Conservation (phyloP, 306 rosid species). For the Gastrolobium villosum region DNA sequence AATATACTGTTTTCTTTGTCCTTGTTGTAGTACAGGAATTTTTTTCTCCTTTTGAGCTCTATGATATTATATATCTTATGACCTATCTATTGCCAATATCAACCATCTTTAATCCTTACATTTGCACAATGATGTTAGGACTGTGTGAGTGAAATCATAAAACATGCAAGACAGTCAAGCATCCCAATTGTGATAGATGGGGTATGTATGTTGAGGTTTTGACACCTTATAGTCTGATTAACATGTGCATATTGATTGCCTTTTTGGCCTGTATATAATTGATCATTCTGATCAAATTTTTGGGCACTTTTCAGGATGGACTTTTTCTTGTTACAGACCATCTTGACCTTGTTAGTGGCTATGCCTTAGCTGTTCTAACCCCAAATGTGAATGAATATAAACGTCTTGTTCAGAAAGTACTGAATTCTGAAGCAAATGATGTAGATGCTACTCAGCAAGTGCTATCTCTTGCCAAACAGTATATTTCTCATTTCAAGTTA, state of each 20-base stretch:
- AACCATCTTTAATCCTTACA: slow-evolving; percentile 39
- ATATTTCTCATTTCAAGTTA: slow-evolving; percentile 37
- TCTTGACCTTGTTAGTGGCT: slow-evolving; percentile 82
- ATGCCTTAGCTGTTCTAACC: slow-evolving; percentile 84
- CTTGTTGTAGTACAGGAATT: background rate
- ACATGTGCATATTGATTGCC: slow-evolving; percentile 30
- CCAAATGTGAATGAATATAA: slow-evolving; percentile 91
- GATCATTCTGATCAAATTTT: slow-evolving; percentile 15
- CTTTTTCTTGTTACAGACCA: slow-evolving; percentile 83
- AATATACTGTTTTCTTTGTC: slow-evolving; percentile 4
- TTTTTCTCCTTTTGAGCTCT: slow-evolving; percentile 19
- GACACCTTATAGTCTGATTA: slow-evolving; percentile 30
- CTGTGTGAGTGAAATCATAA: slow-evolving; percentile 80
- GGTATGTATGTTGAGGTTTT: slow-evolving; percentile 61
- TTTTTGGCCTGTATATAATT: slow-evolving; percentile 25
- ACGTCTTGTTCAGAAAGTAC: slow-evolving; percentile 78
- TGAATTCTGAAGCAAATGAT: slow-evolving; percentile 69
- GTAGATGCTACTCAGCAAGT: slow-evolving; percentile 65
- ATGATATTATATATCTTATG: background rate
- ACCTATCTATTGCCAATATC: slow-evolving; percentile 24
- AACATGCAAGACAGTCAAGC: slow-evolving; percentile 74
- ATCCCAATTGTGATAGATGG: slow-evolving; percentile 88
- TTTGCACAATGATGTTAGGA: slow-evolving; percentile 63
- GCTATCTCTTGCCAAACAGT: slow-evolving; percentile 77
- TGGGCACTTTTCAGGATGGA: slow-evolving; percentile 73